Evolutionary conservation across 2,329 filamentous ascomycete genomes (phyloP).

Genomic region (Botryotinia globosa): DNA sequence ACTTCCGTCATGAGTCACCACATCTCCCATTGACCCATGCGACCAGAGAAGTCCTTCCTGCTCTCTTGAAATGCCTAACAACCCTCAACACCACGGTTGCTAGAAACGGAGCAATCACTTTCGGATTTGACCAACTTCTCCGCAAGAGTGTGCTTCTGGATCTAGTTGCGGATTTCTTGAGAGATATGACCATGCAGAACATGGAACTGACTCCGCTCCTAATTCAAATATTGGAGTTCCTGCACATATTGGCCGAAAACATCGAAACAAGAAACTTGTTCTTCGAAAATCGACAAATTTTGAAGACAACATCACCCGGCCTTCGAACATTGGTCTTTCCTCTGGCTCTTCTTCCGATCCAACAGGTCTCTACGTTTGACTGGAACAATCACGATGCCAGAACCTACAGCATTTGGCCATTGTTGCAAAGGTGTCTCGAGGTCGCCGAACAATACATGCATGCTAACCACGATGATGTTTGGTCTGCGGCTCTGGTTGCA

Average conservation of each 20-base stretch:
- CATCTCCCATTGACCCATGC: accelerated
- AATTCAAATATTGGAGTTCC: neutral
- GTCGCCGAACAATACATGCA: neutral
- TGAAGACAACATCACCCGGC: neutral
- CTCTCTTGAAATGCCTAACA: neutral
- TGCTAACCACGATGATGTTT: neutral
- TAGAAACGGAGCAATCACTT: neutral
- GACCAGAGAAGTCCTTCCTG: neutral
- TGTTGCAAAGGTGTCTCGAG: neutral
- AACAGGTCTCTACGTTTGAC: neutral
- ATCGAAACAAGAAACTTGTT: accelerated
- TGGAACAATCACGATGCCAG: accelerated
- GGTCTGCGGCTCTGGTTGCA: neutral
- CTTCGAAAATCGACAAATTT: neutral
- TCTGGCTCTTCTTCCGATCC: neutral
- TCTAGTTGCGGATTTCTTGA: neutral
- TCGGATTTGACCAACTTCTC: neutral
- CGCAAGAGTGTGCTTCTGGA: neutral
- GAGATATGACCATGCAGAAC: neutral
- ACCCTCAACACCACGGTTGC: neutral
- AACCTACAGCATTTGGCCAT: neutral
- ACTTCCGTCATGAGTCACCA: neutral
- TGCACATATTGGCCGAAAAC: neutral
- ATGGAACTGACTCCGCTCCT: neutral
- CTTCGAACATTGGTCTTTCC: neutral